Evolutionary conservation across 1,284 basidiomycete species (phyloP).

Genomic region (Ganoderma resinaceum): DNA sequence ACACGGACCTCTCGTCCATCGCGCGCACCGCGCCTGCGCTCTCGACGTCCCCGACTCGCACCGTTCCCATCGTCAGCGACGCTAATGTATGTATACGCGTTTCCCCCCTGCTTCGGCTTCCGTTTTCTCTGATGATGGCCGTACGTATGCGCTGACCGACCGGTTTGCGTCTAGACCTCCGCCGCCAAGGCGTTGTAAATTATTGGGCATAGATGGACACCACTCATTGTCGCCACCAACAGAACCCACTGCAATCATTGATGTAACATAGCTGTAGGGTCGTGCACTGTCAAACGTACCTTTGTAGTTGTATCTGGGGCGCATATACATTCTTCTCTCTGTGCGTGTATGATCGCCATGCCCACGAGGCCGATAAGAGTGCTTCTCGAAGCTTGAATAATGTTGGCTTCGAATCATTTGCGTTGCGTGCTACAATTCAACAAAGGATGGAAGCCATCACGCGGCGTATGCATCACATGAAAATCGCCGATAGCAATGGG

Average conservation of each 20-base stretch:
- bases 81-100: slow-evolving; percentile 46
- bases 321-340: neutral
- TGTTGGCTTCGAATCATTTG: neutral
- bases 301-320: slow-evolving; percentile 1
- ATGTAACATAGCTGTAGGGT: slow-evolving; percentile 12
- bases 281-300: neutral
- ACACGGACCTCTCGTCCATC: slow-evolving; percentile 77
- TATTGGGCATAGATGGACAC: slow-evolving; percentile 18
- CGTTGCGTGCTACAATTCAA: neutral
- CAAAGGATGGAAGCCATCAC: neutral
- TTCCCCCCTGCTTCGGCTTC: neutral
- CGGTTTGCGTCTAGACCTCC: slow-evolving; percentile 14
- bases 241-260: slow-evolving; percentile 9
- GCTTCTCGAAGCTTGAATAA: neutral
- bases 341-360: neutral
- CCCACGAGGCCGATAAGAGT: neutral
- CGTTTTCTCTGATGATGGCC: neutral
- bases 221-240: slow-evolving; percentile 8
- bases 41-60: slow-evolving; percentile 64
- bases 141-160: neutral
- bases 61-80: slow-evolving; percentile 45
- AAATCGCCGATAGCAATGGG: too few species aligned
- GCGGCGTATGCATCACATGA: neutral
- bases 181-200: slow-evolving; percentile 21
- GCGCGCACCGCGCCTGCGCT: slow-evolving; percentile 83